Evolutionary conservation across 768 basidiomycete genomes (phyloP), one percentile per base, ranked within the genome.

Genomic region (Rhizopogon rudus): DNA sequence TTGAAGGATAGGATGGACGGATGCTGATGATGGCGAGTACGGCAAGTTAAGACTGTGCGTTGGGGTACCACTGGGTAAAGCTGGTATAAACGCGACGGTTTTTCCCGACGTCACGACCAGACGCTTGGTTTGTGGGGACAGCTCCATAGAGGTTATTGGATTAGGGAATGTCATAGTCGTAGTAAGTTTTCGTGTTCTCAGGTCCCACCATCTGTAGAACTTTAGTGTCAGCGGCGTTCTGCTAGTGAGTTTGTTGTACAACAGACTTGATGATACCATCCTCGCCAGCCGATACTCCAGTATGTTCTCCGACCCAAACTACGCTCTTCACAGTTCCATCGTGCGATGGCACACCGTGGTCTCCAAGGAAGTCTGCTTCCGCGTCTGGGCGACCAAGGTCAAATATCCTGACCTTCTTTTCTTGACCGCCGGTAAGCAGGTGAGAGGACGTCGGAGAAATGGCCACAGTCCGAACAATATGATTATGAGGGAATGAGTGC

Each of bases 401-500:
- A 68, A 97, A 99, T 66, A 98, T 84, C 60, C 97, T 82, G 50
- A 96, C 89, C 74, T 93, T 96, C 80, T 98, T 98, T 71, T 98
- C 97, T 74, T 98, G 90, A 1, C 96, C 96, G 51, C 95, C 96
- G 20, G 91, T 92, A 56, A 96, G 78, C 56, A 95, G 79, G 69
- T 84, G 87, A 5, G 80, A 76, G 20, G 81, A 71, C 48, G 74
- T 73, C 6, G 90, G 86, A 29, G 92, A 91, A 61, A 97, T 73
- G 20, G 94, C 94, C 52, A 98, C 92, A 45, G 87, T 93, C 61
- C 95, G 90, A 64, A 99, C 97, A 67, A 99, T 99, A 74, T 98
- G 97, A 66, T 94, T 90, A 71, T 99, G 97, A 12, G 93, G 88
- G 67, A 98, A 96, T n/a, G 96, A 97, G 63, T 97, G 91, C 40